Evolutionary conservation across 2,329 filamentous ascomycete genomes (phyloP), one percentile per base, ranked within the genome.

Genomic region (Phaeosphaeriaceae sp.): DNA sequence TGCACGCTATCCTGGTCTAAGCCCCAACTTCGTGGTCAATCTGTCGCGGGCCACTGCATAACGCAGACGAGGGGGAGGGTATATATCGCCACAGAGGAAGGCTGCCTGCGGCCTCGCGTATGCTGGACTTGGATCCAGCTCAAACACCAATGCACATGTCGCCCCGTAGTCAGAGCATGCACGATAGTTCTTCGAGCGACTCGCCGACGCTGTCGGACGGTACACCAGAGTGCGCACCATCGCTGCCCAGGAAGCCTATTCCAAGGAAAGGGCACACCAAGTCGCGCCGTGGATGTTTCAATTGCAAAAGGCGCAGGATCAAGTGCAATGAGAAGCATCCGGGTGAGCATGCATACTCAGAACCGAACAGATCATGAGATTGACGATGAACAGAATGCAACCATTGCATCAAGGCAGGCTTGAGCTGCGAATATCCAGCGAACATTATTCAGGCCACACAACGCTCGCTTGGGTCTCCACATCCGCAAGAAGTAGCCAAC

Each of bases 311-410:
- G 56, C 79, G 88, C 43, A 84, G 88, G 58, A 89, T 91, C 73
- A 90, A 89, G 84, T 90, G 88, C 71, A 88, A 89, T 77, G 88
- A 90, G 74, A 87, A 81, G n/a, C 83, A 80, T 28, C 88, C 88
- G 4, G 43, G 43, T 21, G 19, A 46, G 43, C 19, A 46, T 23
- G 19, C 43, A 2, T 23, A 11, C 4, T 21, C 23, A 46, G 43
- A 46, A n/a, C 19, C 6, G 35, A 40, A 13, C 15, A 40, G 15
- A 15, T 40, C 19, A 13, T n/a, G 9, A 1, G 9, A 22, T 15
- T 46, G 13, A 46, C 43, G 5, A 15, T 11, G 22, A 23, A 46
- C 9, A 26, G 79, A 84, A 11, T 91, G 88, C 67, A 84, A 83
- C 1, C 87, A 90, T 69, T 91, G 88, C 71, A 74, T 81, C 53